Evolutionary conservation across 2,329 filamentous ascomycete genomes (phyloP).

Genomic region (Fusarium palustre): DNA sequence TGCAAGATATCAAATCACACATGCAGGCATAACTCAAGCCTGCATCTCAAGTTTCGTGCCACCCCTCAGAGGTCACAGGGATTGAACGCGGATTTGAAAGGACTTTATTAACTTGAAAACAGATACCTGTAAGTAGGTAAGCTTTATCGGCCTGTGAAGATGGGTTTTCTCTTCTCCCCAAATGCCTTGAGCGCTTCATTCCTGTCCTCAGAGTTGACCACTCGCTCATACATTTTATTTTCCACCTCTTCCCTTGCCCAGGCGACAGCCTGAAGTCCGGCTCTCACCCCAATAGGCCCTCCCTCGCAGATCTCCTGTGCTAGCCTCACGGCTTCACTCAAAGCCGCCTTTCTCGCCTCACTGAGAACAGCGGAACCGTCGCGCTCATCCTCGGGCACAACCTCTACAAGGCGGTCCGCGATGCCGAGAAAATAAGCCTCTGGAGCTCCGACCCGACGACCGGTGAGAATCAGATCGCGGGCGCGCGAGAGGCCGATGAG

Average conservation of each 20-base stretch:
- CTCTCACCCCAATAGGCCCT: slow-evolving; percentile 83
- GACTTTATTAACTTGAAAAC: background rate
- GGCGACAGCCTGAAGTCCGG: slow-evolving; percentile 82
- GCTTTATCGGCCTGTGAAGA: slow-evolving; percentile 65
- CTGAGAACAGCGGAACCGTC: slow-evolving; percentile 60
- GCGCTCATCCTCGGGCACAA: slow-evolving; percentile 68
- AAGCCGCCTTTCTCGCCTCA: slow-evolving; percentile 72
- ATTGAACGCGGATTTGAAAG: background rate
- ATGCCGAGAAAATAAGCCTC: slow-evolving; percentile 94
- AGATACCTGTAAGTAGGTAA: no score
- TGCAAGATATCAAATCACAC: no score
- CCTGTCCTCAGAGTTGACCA: slow-evolving; percentile 86
- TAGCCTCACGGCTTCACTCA: slow-evolving; percentile 81
- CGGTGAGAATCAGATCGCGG: slow-evolving; percentile 91
- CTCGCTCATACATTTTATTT: slow-evolving; percentile 85
- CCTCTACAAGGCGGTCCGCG: slow-evolving; percentile 88
- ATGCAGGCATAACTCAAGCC: background rate
- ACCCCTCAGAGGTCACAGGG: background rate
- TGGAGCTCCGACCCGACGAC: slow-evolving; percentile 81
- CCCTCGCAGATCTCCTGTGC: slow-evolving; percentile 90
- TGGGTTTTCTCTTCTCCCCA: slow-evolving; percentile 70
- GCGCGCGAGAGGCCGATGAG: slow-evolving; percentile 84
- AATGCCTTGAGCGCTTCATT: slow-evolving; percentile 91
- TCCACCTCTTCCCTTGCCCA: slow-evolving; percentile 81
- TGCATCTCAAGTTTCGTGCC: background rate